phyloP scores from a whole-genome alignment of 2,329 filamentous ascomycete genomes.

The Fusarium sp. region DNA sequence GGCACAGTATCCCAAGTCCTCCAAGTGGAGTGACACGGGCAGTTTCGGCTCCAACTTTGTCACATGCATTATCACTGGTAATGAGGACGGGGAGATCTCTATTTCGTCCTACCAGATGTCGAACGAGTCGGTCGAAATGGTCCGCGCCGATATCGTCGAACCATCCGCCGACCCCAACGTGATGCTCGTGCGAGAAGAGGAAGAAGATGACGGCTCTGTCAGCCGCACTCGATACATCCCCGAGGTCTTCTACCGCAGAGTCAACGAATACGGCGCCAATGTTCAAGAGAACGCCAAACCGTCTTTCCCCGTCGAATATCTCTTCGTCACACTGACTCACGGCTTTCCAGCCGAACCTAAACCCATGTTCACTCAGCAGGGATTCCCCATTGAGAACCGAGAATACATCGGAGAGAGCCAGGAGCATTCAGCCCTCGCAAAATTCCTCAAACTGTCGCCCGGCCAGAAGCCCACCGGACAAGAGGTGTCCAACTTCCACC shows the following conservation, averaged over 20 bases:
- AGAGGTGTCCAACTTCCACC: slow-evolving; percentile 91
- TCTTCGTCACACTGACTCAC: slow-evolving; percentile 95
- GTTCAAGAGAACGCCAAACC: slow-evolving; percentile 98
- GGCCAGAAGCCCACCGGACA: slow-evolving; percentile 74
- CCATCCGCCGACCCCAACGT: slow-evolving; percentile 92
- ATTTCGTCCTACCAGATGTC: slow-evolving; percentile 96
- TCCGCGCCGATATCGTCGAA: slow-evolving; percentile 93
- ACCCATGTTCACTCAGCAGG: slow-evolving; percentile 80
- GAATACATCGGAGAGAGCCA: slow-evolving; percentile 89
- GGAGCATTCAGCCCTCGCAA: slow-evolving; percentile 78
- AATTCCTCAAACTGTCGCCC: slow-evolving; percentile 76
- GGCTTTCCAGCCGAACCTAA: slow-evolving; percentile 89
- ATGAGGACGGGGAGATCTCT: slow-evolving; percentile 88
- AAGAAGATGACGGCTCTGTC: slow-evolving; percentile 81
- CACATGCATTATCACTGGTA: slow-evolving; percentile 95
- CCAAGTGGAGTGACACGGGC: slow-evolving; percentile 97
- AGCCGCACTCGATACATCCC: slow-evolving; percentile 90
- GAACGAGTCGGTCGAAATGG: slow-evolving; percentile 97
- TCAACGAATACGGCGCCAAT: slow-evolving; percentile 97
- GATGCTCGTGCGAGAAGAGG: slow-evolving; percentile 95
- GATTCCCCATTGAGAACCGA: slow-evolving; percentile 93
- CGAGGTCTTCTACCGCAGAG: slow-evolving; percentile 94
- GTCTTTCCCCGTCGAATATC: slow-evolving; percentile 95
- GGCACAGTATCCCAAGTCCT: slow-evolving; percentile 88
- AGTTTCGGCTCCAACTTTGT: slow-evolving; percentile 97